These are phyloP conservation scores for Celoporthe dispersa DNA, from an alignment of 2,329 filamentous ascomycete species.

Conservation along the genomic window DNA sequence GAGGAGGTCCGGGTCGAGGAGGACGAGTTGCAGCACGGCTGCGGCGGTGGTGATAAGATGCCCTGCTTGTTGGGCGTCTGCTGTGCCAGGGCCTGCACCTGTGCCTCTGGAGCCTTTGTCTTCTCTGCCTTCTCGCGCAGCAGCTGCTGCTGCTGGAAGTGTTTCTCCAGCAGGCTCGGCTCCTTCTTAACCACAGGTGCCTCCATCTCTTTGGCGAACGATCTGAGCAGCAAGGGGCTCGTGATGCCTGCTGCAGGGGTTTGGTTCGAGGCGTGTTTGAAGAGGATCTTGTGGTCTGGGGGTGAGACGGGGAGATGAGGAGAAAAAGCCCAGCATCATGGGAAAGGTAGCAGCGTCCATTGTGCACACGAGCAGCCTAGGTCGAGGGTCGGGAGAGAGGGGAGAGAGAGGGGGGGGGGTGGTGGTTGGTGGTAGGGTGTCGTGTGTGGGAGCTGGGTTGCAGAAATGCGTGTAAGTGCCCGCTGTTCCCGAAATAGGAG, in stretches of 20 bases:
- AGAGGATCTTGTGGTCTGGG: conserved; percentile 44
- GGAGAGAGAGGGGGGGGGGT: too few species aligned
- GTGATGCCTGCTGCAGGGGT: conserved; percentile 19
- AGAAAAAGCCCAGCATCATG: conserved; percentile 30
- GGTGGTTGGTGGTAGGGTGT: background rate
- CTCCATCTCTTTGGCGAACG: conserved; percentile 34
- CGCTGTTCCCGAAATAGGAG: conserved; percentile 21
- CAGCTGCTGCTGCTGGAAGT: conserved; percentile 25
- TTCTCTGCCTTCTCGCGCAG: conserved; percentile 17
- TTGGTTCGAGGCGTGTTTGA: conserved; percentile 29
- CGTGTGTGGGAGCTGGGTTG: background rate
- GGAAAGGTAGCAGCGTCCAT: conserved; percentile 27
- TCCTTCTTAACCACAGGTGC: conserved; percentile 26
- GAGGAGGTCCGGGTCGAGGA: conserved; percentile 24
- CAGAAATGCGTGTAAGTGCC: conserved; percentile 5
- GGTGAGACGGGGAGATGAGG: conserved; percentile 45
- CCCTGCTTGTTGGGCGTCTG: conserved; percentile 22
- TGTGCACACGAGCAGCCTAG: background rate
- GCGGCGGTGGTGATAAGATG: background rate
- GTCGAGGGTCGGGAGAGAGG: background rate
- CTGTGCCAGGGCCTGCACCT: conserved; percentile 26
- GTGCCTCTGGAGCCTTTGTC: conserved; percentile 7
- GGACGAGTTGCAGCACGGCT: conserved; percentile 22
- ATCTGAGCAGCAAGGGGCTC: conserved; percentile 30
- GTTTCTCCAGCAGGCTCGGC: conserved; percentile 27